phyloP scores from a whole-genome alignment of 1,284 basidiomycete species.

The Pascua guehoae region DNA sequence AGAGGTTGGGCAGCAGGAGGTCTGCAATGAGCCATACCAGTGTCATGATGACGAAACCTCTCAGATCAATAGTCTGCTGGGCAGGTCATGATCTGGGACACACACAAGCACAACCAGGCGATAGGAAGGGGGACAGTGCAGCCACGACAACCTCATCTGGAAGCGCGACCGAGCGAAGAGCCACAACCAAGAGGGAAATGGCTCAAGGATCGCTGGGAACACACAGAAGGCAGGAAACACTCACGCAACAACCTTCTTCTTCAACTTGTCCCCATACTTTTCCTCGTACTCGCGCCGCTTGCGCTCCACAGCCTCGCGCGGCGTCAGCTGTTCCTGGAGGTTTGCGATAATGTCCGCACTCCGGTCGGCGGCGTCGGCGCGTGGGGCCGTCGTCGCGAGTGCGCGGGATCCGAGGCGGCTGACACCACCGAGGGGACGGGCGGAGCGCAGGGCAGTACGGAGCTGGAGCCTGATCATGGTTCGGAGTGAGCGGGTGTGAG shows the following conservation, averaged over 20 bases:
- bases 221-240: no score
- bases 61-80: no score
- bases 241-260: slow-evolving; percentile 43
- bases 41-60: not conserved
- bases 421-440: not conserved
- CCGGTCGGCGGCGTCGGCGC: slow-evolving; percentile 5
- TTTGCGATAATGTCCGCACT: slow-evolving; percentile 25
- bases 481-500: no score
- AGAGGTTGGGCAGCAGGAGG: no score
- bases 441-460: not conserved
- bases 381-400: not conserved
- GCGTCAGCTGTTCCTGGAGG: slow-evolving; percentile 36
- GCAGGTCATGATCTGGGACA: no score
- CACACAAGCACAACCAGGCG: no score
- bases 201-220: no score
- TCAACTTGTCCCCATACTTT: slow-evolving; percentile 49
- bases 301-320: slow-evolving; percentile 44
- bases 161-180: no score
- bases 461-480: slow-evolving; percentile 9
- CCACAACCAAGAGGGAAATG: no score
- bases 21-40: not conserved
- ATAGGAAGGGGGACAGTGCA: no score
- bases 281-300: slow-evolving; percentile 44
- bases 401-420: slow-evolving; percentile 2
- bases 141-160: no score